A percentile compares a stretch with the other conserved stretches of the same genome.
These are phyloP conservation scores for Chenopodium album DNA, from an alignment of 148 eudicot genomes.

Conservation along the genomic window DNA sequence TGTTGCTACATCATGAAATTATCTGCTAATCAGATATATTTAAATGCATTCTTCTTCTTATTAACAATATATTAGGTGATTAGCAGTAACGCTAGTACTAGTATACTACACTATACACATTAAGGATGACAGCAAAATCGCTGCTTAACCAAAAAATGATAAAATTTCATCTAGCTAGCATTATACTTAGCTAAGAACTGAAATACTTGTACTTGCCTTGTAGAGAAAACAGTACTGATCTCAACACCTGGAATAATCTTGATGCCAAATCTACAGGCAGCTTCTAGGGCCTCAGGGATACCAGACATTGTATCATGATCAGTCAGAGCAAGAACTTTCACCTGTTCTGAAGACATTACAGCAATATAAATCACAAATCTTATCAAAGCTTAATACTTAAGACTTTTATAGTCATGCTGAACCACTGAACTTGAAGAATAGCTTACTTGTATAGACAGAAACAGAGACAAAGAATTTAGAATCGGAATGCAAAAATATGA, in stretches of 20 bases:
- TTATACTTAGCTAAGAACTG: background rate
- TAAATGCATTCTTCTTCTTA: background rate
- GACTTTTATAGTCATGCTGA: background rate
- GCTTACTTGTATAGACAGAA: background rate
- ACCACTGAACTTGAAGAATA: background rate
- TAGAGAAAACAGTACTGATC: slow-evolving; percentile 74
- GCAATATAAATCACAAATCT: slow-evolving; percentile 31
- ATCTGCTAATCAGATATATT: background rate
- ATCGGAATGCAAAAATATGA: background rate
- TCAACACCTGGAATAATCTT: slow-evolving; percentile 97
- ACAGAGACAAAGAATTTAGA: background rate
- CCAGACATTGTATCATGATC: slow-evolving; percentile 99
- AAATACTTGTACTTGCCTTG: slow-evolving; percentile 48
- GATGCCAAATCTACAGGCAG: slow-evolving; percentile 77
- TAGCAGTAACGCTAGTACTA: background rate
- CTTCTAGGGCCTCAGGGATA: slow-evolving; percentile 81
- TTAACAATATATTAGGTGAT: background rate
- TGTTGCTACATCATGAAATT: slow-evolving; percentile 1
- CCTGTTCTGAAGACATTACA: slow-evolving; percentile 74
- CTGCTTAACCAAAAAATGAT: background rate
- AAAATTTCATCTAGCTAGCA: background rate
- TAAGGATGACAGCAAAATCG: background rate
- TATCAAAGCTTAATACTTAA: slow-evolving; percentile 13
- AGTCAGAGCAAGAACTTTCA: slow-evolving; percentile 91
- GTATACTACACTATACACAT: background rate